Conservation (phyloP, 2,329 filamentous ascomycete species). For the Diaporthe capsici region DNA sequence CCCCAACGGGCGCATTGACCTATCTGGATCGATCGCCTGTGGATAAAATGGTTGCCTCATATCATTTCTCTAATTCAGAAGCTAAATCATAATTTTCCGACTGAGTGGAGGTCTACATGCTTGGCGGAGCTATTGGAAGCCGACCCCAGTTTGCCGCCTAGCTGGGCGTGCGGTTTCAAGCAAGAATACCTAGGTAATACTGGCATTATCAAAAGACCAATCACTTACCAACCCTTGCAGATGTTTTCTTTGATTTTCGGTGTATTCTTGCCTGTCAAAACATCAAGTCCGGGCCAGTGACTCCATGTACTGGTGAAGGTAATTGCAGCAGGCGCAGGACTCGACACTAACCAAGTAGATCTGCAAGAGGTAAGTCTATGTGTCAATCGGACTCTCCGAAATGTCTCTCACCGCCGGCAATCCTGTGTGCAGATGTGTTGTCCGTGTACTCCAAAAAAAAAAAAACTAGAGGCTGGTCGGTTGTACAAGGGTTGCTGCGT, state of each 20-base stretch:
- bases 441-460: not conserved
- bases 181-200: not conserved
- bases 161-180: not conserved
- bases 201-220: not conserved
- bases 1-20: not conserved
- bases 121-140: not conserved
- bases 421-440: not conserved
- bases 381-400: not conserved
- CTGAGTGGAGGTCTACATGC: not conserved
- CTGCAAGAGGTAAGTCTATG: not conserved
- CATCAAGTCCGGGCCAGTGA: not conserved
- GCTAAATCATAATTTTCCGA: not conserved
- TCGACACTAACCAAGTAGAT: not conserved
- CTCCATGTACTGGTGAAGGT: not conserved
- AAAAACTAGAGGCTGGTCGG: not conserved
- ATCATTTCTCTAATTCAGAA: too few species aligned
- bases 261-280: not conserved
- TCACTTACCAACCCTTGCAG: not conserved
- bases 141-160: not conserved
- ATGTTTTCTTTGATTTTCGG: too few species aligned
- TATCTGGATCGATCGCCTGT: too few species aligned
- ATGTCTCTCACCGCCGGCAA: not conserved
- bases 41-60: not conserved
- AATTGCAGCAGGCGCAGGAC: not conserved
- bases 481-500: not conserved